Percentiles rank a stretch among this genome's conserved stretches.
These are phyloP conservation scores for Breynia disticha DNA, from an alignment of 441 rosid species.

Conservation along the genomic window DNA sequence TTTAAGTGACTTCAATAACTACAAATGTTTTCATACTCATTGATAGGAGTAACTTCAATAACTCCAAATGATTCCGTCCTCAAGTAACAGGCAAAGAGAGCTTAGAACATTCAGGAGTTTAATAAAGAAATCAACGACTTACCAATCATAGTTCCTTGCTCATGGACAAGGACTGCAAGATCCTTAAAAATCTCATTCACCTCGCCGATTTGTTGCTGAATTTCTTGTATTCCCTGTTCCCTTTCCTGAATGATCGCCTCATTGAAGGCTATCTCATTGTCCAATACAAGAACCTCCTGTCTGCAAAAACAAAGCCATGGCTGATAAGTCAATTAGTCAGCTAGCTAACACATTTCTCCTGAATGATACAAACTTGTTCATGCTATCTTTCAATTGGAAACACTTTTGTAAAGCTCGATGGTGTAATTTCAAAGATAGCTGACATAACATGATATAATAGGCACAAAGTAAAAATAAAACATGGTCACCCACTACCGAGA, in stretches of 20 bases:
- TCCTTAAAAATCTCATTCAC: constrained; percentile 88
- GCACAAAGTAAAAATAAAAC: not conserved
- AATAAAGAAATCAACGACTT: constrained; percentile 11
- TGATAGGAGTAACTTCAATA: not conserved
- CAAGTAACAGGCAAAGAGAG: not conserved
- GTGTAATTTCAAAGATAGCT: not conserved
- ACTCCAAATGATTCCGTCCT: not conserved
- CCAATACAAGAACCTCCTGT: constrained; percentile 71
- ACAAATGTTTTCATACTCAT: no score
- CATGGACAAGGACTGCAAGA: constrained; percentile 84
- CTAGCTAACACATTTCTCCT: not conserved
- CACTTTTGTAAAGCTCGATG: not conserved
- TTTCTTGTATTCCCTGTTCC: constrained; percentile 84
- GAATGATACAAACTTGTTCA: not conserved
- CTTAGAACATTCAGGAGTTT: not conserved
- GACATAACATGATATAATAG: not conserved
- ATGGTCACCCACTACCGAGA: no score
- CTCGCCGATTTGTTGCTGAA: constrained; percentile 85
- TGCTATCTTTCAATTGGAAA: not conserved
- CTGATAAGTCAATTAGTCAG: constrained; percentile 5
- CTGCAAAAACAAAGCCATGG: constrained; percentile 35
- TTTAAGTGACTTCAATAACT: no score
- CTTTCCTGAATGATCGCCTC: constrained; percentile 91
- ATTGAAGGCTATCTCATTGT: constrained; percentile 81
- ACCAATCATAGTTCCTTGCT: constrained; percentile 89